Percentiles rank a stretch among this genome's conserved stretches.
phyloP scores from a whole-genome alignment of 495 filamentous ascomycete species.

The Hyphodiscus hymeniophilus region DNA sequence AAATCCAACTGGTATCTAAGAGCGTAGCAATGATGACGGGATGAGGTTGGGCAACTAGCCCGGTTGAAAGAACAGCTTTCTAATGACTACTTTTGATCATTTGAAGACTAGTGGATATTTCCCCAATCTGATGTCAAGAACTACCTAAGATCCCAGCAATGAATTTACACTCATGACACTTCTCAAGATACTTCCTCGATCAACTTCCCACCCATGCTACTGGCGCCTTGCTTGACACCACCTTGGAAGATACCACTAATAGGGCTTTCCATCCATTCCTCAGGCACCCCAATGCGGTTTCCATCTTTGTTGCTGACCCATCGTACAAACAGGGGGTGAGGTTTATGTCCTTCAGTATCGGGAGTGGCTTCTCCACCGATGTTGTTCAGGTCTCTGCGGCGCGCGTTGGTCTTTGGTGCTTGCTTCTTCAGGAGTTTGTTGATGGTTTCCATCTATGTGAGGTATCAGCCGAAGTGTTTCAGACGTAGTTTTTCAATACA shows the following conservation, averaged over 20 bases:
- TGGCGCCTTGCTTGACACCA: constrained; percentile 20
- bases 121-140: neutral
- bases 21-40: too few species aligned
- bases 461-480: constrained; percentile 7
- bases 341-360: constrained; percentile 32
- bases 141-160: neutral
- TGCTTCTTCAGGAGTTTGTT: constrained; percentile 95
- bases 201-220: constrained; percentile 18
- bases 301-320: constrained; percentile 71
- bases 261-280: constrained; percentile 69
- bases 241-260: constrained; percentile 50
- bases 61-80: too few species aligned
- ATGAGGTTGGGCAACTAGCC: too few species aligned
- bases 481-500: too few species aligned
- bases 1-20: too few species aligned
- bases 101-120: neutral
- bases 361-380: constrained; percentile 49
- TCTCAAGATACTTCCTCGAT: constrained; percentile 21
- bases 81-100: too few species aligned
- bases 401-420: constrained; percentile 70
- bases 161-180: neutral
- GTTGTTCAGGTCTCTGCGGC: constrained; percentile 34
- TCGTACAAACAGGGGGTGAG: constrained; percentile 64
- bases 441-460: constrained; percentile 85
- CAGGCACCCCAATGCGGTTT: constrained; percentile 63